These are phyloP conservation scores for Geotrichum phurueaensis DNA, from an alignment of 1,139 yeast species.

Conservation along the genomic window DNA sequence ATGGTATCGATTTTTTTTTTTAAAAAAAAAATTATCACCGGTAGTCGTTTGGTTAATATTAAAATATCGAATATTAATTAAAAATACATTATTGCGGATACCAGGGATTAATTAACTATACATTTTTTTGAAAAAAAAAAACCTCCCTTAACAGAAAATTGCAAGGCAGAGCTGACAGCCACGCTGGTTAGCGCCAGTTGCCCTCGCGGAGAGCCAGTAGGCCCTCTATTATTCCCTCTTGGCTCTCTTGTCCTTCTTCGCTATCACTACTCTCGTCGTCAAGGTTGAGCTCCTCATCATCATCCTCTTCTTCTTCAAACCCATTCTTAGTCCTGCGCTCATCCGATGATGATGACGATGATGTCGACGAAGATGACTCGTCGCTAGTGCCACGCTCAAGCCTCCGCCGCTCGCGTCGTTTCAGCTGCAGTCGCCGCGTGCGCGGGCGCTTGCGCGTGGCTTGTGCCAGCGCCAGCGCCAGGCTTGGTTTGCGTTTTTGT, in stretches of 20 bases:
- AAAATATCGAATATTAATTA: too few species aligned
- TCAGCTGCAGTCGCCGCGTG: not conserved
- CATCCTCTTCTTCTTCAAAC: not conserved
- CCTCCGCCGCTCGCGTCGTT: not conserved
- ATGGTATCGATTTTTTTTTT: too few species aligned
- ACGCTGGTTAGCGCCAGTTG: not conserved
- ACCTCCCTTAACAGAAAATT: too few species aligned
- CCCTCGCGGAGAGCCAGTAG: not conserved
- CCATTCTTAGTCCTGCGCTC: not conserved
- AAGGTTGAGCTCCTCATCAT: not conserved
- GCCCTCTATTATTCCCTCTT: not conserved
- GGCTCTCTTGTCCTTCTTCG: not conserved
- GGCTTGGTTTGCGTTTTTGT: not conserved
- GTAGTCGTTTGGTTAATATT: too few species aligned
- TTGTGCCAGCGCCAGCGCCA: not conserved
- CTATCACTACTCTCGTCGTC: not conserved
- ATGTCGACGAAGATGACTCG: not conserved
- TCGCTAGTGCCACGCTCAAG: not conserved
- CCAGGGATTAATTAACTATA: too few species aligned
- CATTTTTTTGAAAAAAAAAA: too few species aligned
- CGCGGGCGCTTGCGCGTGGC: not conserved
- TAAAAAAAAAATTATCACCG: too few species aligned
- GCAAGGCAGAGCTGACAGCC: too few species aligned
- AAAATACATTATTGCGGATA: too few species aligned
- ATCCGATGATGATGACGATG: not conserved